Percentiles rank a stretch among this genome's conserved stretches.
Evolutionary conservation across 1,284 basidiomycete species (phyloP).

Genomic region (Fistulinella staudtii): DNA sequence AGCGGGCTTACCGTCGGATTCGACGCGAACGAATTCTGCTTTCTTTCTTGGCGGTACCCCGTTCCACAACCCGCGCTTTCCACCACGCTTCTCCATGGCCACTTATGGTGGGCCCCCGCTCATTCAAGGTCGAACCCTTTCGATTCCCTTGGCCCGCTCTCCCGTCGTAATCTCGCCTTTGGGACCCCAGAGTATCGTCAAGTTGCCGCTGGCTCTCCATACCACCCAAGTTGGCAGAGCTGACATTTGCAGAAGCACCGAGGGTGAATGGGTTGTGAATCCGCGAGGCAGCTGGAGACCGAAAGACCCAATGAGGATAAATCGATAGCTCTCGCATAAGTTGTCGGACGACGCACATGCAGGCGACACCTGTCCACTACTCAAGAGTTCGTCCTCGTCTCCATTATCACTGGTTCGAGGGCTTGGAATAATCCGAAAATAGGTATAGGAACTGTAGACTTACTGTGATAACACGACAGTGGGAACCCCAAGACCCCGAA

Average conservation of each 20-base stretch:
- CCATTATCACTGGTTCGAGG: conserved; percentile 32
- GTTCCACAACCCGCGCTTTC: conserved; percentile 16
- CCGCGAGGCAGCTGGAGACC: conserved; percentile 34
- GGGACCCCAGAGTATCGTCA: conserved; percentile 5
- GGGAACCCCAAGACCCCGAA: conserved; percentile 26
- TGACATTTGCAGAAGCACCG: conserved; percentile 38
- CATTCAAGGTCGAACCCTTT: conserved; percentile 52
- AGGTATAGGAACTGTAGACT: conserved; percentile 4
- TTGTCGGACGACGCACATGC: conserved; percentile 43
- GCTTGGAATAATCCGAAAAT: neutral
- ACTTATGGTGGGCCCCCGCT: conserved; percentile 29
- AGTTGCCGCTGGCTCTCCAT: conserved; percentile 16
- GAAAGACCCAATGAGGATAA: conserved; percentile 7
- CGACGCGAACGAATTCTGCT: conserved; percentile 4
- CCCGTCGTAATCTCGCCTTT: conserved; percentile 3
- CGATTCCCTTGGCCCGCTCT: conserved; percentile 14
- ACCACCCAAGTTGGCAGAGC: conserved; percentile 37
- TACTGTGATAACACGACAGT: conserved; percentile 29
- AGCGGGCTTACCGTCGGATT: conserved; percentile 17
- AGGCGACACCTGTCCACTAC: conserved; percentile 72
- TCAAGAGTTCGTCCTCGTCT: conserved; percentile 62
- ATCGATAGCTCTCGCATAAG: conserved; percentile 6
- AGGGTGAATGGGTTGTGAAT: conserved; percentile 43
- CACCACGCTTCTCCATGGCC: conserved; percentile 23
- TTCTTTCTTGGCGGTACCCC: conserved; percentile 7